A percentile compares a stretch with the other conserved stretches of the same genome.
Conservation (phyloP, 2,329 filamentous ascomycete species). For the Xylaria sp. region DNA sequence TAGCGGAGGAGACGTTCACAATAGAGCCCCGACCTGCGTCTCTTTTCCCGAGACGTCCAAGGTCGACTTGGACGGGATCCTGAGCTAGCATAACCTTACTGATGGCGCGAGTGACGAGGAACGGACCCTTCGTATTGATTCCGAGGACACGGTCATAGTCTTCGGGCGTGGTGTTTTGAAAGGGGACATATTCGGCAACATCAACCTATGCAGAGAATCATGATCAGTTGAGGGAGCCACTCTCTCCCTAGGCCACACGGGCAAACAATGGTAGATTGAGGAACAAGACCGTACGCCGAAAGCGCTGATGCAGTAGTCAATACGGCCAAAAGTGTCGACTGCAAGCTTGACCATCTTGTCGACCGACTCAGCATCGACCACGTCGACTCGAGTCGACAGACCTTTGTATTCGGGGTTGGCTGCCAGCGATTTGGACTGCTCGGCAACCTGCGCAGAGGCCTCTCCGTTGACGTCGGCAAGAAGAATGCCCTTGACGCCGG, state of each 20-base stretch:
- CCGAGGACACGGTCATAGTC: conserved; percentile 42
- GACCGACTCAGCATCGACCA: conserved; percentile 25
- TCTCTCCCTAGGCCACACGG: too few species aligned
- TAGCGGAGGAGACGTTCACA: conserved; percentile 47
- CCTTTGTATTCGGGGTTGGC: conserved; percentile 24
- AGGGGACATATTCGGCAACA: conserved; percentile 37
- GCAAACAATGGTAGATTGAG: not conserved
- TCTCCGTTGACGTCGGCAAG: conserved; percentile 40
- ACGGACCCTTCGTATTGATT: conserved; percentile 41
- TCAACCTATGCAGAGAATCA: conserved; percentile 1
- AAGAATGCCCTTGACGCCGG: conserved; percentile 38
- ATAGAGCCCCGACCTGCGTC: conserved; percentile 47
- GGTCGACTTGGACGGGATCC: conserved; percentile 28
- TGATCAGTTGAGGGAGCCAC: not conserved
- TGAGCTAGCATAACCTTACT: conserved; percentile 40
- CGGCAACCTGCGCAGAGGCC: conserved; percentile 23
- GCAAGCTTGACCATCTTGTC: conserved; percentile 27
- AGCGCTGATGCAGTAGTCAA: conserved; percentile 37
- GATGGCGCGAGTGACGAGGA: conserved; percentile 38
- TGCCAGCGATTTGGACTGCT: conserved; percentile 34
- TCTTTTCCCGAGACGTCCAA: conserved; percentile 36
- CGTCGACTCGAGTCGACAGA: conserved; percentile 15
- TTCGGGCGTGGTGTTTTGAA: conserved; percentile 39
- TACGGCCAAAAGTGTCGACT: conserved; percentile 32
- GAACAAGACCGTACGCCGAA: not conserved